Percentiles rank a stretch among this genome's conserved stretches.
Evolutionary conservation across 768 basidiomycete species (phyloP).

Genomic region (Calocera cornea): DNA sequence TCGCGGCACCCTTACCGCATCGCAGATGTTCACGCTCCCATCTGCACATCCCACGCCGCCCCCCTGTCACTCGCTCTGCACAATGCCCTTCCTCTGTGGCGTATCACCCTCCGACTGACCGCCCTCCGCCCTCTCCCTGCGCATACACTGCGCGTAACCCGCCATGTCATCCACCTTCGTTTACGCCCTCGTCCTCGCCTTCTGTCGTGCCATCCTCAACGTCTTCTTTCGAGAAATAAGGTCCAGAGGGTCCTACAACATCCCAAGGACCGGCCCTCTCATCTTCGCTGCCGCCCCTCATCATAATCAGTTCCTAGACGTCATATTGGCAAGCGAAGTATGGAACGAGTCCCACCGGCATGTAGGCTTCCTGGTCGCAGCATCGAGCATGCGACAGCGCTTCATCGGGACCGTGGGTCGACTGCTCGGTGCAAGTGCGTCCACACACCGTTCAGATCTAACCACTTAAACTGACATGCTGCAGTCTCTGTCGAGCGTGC

Average conservation of each 20-base stretch:
- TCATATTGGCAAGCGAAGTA: conserved; percentile 73
- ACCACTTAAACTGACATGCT: background rate
- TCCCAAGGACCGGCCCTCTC: conserved; percentile 77
- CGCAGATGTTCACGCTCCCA: too few species aligned
- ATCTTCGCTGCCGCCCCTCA: conserved; percentile 91
- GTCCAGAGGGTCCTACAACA: conserved; percentile 86
- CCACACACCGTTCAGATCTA: conserved; percentile 15
- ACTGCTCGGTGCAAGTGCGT: conserved; percentile 76
- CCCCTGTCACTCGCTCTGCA: too few species aligned
- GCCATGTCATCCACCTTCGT: conserved; percentile 15
- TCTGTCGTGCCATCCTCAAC: conserved; percentile 54
- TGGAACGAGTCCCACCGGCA: conserved; percentile 68
- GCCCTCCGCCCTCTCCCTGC: background rate
- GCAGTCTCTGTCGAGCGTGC: conserved; percentile 88
- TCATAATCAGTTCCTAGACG: conserved; percentile 90
- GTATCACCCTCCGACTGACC: too few species aligned
- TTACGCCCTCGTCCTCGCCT: conserved; percentile 67
- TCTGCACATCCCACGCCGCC: too few species aligned
- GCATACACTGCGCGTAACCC: background rate
- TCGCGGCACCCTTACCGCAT: background rate
- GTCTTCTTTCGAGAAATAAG: conserved; percentile 96
- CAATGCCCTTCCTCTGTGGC: too few species aligned
- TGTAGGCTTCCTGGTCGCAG: conserved; percentile 79
- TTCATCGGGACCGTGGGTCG: conserved; percentile 69
- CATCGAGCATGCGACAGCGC: conserved; percentile 69